These are phyloP conservation scores for Leptographium wingfieldii DNA, from an alignment of 2,329 filamentous ascomycete species.

Conservation along the genomic window DNA sequence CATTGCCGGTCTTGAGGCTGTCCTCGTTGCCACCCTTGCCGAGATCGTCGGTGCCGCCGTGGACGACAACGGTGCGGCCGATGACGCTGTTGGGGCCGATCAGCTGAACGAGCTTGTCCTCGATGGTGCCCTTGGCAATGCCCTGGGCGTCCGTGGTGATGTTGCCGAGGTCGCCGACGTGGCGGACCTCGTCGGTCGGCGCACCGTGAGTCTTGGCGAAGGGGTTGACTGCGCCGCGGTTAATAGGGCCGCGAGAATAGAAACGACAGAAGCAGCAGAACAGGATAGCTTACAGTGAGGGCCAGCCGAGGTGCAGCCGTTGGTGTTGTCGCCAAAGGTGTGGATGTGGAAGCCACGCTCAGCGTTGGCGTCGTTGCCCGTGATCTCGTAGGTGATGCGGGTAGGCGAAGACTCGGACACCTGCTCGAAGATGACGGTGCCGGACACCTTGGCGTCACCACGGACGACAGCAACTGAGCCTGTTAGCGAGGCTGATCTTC, in stretches of 20 bases:
- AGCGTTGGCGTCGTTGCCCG: conserved; percentile 85
- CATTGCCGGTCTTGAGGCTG: conserved; percentile 97
- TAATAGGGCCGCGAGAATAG: background rate
- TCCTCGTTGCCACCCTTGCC: conserved; percentile 86
- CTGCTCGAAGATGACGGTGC: conserved; percentile 94
- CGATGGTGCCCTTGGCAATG: conserved; percentile 68
- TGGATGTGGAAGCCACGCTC: conserved; percentile 98
- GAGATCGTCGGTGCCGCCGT: conserved; percentile 92
- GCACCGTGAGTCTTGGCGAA: conserved; percentile 84
- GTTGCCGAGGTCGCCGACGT: conserved; percentile 97
- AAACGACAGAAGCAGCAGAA: background rate
- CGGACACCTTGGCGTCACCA: conserved; percentile 91
- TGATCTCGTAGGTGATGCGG: conserved; percentile 83
- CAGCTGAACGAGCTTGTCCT: conserved; percentile 81
- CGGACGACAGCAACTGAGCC: conserved; percentile 80
- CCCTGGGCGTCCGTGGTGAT: conserved; percentile 89
- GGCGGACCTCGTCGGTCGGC: conserved; percentile 68
- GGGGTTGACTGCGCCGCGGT: conserved; percentile 65
- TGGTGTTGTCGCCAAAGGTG: conserved; percentile 99
- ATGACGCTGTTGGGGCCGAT: conserved; percentile 93
- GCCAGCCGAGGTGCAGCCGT: conserved; percentile 96
- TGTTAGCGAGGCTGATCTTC: background rate
- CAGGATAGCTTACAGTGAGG: conserved; percentile 68
- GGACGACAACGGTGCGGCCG: conserved; percentile 89
- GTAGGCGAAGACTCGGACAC: conserved; percentile 68